phyloP scores from a whole-genome alignment of 768 basidiomycete species.

The Sistotremastrum niveocremeum region DNA sequence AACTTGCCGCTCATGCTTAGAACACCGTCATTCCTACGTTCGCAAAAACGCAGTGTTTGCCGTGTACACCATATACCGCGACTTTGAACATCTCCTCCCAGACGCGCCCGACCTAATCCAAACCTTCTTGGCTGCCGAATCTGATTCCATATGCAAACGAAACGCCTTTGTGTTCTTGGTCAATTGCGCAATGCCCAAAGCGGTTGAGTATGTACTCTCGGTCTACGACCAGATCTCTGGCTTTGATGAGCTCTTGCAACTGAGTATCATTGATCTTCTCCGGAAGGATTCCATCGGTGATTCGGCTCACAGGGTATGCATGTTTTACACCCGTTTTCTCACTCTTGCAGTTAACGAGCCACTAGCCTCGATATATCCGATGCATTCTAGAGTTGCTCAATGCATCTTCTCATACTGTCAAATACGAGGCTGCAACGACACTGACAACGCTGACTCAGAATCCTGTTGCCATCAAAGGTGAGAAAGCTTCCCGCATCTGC shows the following conservation, averaged over 20 bases:
- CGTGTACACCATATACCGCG: slow-evolving; percentile 85
- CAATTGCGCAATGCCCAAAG: slow-evolving; percentile 73
- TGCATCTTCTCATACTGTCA: slow-evolving; percentile 82
- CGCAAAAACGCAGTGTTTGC: slow-evolving; percentile 98
- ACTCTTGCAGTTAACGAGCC: background rate
- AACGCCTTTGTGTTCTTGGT: slow-evolving; percentile 96
- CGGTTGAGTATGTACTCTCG: slow-evolving; percentile 80
- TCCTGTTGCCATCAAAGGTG: slow-evolving; percentile 90
- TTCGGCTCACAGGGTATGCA: slow-evolving; percentile 55
- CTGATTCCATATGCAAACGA: slow-evolving; percentile 90
- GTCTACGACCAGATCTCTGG: slow-evolving; percentile 72
- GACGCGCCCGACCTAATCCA: slow-evolving; percentile 93
- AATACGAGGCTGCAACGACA: slow-evolving; percentile 94
- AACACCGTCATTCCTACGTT: slow-evolving; percentile 96
- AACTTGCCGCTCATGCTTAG: slow-evolving; percentile 83
- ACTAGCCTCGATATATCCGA: slow-evolving; percentile 83
- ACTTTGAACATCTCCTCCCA: slow-evolving; percentile 89
- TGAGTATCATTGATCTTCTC: slow-evolving; percentile 91
- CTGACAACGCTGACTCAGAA: slow-evolving; percentile 91
- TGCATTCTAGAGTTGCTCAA: slow-evolving; percentile 87
- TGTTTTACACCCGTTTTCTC: background rate
- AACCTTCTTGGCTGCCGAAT: slow-evolving; percentile 92
- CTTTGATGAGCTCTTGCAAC: slow-evolving; percentile 88
- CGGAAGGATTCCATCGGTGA: slow-evolving; percentile 80
- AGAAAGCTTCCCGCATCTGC: slow-evolving; percentile 3